These are phyloP conservation scores for Aspergillus sp. DNA, from an alignment of 2,329 filamentous ascomycete species.

Conservation along the genomic window DNA sequence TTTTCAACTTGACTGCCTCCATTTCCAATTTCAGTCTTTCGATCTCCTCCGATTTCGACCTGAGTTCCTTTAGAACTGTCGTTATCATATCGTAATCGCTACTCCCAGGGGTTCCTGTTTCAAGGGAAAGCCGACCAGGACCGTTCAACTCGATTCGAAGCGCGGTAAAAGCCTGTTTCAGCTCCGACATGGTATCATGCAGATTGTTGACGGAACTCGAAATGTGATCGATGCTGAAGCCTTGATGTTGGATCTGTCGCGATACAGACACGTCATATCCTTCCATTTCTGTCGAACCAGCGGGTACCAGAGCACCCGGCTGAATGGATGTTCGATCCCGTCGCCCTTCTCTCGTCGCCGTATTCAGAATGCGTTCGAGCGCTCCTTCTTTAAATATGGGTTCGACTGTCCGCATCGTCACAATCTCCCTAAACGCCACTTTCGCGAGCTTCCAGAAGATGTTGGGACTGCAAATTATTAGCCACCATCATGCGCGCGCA, in stretches of 20 bases:
- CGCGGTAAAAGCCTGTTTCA: constrained; percentile 33
- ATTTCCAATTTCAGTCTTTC: constrained; percentile 33
- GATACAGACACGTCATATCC: constrained; percentile 18
- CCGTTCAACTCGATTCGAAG: constrained; percentile 32
- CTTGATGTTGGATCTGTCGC: constrained; percentile 32
- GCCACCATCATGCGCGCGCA: constrained; percentile 1
- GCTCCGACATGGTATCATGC: constrained; percentile 34
- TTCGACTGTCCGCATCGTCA: constrained; percentile 33
- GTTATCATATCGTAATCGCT: constrained; percentile 31
- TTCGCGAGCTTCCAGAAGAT: constrained; percentile 36
- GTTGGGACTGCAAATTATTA: constrained; percentile 20
- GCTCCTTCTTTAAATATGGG: constrained; percentile 29
- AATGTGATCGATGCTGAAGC: constrained; percentile 31
- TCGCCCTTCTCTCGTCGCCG: constrained; percentile 16
- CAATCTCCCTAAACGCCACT: constrained; percentile 33
- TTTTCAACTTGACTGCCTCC: constrained; percentile 31
- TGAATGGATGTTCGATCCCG: constrained; percentile 12
- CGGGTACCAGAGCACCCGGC: constrained; percentile 20
- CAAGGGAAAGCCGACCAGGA: constrained; percentile 16
- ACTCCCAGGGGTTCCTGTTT: constrained; percentile 12
- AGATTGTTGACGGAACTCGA: constrained; percentile 33
- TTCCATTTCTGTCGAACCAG: constrained; percentile 10
- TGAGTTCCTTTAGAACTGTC: constrained; percentile 33
- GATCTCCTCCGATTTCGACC: constrained; percentile 32
- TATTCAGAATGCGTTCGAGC: constrained; percentile 23